A percentile compares a stretch with the other conserved stretches of the same genome.
Conservation (phyloP, 495 filamentous ascomycete genomes). For the Neurospora cerealis region DNA sequence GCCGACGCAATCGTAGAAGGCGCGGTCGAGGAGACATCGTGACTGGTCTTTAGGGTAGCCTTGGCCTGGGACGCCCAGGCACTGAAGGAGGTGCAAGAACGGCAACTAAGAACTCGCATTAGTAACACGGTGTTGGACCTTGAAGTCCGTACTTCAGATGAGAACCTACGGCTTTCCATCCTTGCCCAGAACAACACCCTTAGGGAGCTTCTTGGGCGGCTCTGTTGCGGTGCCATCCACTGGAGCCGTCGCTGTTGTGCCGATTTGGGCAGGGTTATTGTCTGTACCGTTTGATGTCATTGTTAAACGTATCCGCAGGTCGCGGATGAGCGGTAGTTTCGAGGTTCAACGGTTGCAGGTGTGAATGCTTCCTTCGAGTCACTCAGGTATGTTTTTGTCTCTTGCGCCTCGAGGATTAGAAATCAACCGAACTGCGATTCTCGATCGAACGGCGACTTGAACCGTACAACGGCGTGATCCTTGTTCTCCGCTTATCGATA, state of each 20-base stretch:
- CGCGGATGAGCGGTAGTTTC: background rate
- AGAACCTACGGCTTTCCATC: conserved; percentile 90
- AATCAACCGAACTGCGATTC: background rate
- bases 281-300: background rate
- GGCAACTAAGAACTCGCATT: conserved; percentile 54
- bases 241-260: background rate
- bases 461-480: background rate
- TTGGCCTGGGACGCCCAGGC: conserved; percentile 51
- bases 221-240: conserved; percentile 3
- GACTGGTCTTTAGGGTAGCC: conserved; percentile 39
- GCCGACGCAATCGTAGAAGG: conserved; percentile 22
- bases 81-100: conserved; percentile 73
- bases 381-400: background rate
- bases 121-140: conserved; percentile 1
- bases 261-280: background rate
- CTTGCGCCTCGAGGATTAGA: background rate
- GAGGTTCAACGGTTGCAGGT: background rate
- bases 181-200: conserved; percentile 77
- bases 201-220: conserved; percentile 43
- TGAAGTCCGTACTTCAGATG: background rate
- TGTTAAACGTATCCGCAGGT: background rate
- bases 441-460: background rate
- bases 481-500: background rate
- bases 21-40: conserved; percentile 19
- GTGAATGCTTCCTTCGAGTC: background rate